These are phyloP conservation scores for Eimeria acervulina DNA, from an alignment of 169 alveolate genomes.

Conservation along the genomic window DNA sequence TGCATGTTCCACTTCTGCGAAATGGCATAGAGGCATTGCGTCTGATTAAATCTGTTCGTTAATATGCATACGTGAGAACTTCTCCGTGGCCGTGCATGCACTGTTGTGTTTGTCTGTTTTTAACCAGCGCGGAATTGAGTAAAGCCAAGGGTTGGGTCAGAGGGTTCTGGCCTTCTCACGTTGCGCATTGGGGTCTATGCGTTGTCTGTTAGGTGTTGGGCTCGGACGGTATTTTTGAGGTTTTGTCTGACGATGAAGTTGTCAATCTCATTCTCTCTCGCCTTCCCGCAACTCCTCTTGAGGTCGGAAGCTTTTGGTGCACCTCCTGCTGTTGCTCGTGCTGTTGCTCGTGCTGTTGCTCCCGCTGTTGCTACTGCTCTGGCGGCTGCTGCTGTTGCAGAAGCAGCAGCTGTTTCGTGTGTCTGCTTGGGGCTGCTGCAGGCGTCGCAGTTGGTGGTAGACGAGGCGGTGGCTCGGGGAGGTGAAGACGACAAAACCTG, in stretches of 20 bases:
- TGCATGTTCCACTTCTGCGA: too few species aligned
- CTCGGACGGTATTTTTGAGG: slow-evolving; percentile 91
- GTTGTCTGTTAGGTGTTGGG: slow-evolving; percentile 82
- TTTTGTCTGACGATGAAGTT: slow-evolving; percentile 88
- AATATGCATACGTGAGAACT: too few species aligned
- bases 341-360: background rate
- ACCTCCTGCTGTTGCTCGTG: background rate
- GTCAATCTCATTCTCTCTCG: slow-evolving; percentile 82
- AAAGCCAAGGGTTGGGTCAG: background rate
- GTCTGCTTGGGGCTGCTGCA: slow-evolving; percentile 15
- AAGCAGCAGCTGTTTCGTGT: background rate
- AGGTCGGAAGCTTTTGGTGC: slow-evolving; percentile 20
- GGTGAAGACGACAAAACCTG: slow-evolving; percentile 82
- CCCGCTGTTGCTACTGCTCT: background rate
- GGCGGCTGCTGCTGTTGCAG: background rate
- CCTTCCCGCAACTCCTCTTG: slow-evolving; percentile 57
- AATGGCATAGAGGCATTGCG: too few species aligned
- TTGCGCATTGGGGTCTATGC: background rate
- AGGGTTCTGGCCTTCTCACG: background rate
- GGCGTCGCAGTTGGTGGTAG: slow-evolving; percentile 78
- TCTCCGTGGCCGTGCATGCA: background rate
- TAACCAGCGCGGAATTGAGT: background rate
- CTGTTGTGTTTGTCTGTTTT: background rate
- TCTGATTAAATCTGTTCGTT: too few species aligned
- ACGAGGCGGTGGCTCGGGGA: slow-evolving; percentile 78